A percentile compares a stretch with the other conserved stretches of the same genome.
Conservation (phyloP, 2,329 filamentous ascomycete species). For the Fusarium bulbicola region DNA sequence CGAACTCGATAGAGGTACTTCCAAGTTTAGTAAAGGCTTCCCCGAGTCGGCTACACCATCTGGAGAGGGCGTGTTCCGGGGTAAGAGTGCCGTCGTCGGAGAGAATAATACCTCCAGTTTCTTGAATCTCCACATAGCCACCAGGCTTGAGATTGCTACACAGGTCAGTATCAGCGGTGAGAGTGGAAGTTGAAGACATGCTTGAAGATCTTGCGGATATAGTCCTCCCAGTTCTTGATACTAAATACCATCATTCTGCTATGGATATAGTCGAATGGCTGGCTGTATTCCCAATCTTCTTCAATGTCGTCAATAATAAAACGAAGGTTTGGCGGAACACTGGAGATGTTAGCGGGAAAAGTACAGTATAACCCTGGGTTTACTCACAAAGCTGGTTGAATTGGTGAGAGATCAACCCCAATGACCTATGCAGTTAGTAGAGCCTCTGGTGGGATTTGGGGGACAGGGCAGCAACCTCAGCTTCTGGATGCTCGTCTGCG, state of each 20-base stretch:
- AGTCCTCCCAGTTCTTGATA: not conserved
- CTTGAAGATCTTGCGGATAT: slow-evolving; percentile 11
- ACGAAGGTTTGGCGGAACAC: not conserved
- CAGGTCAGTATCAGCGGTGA: accelerated
- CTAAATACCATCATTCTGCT: slow-evolving; percentile 1
- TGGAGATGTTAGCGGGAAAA: not conserved
- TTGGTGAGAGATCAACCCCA: not conserved
- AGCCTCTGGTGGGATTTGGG: accelerated
- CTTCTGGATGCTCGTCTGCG: not conserved
- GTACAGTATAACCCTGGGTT: accelerated
- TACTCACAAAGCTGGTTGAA: not conserved
- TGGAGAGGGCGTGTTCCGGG: not conserved
- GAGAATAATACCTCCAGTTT: not conserved
- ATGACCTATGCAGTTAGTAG: not conserved
- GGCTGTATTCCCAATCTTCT: not conserved
- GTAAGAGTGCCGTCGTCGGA: slow-evolving; percentile 8
- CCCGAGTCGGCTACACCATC: not conserved
- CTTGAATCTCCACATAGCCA: slow-evolving; percentile 5
- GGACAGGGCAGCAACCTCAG: not conserved
- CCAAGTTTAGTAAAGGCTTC: slow-evolving; percentile 6
- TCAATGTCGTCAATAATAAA: slow-evolving; percentile 1
- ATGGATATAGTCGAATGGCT: not conserved
- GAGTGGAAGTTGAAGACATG: accelerated
- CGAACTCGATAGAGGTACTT: not conserved
- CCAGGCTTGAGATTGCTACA: not conserved